Conservation (phyloP, 1,284 basidiomycete species). For the Blastosporella zonata region DNA sequence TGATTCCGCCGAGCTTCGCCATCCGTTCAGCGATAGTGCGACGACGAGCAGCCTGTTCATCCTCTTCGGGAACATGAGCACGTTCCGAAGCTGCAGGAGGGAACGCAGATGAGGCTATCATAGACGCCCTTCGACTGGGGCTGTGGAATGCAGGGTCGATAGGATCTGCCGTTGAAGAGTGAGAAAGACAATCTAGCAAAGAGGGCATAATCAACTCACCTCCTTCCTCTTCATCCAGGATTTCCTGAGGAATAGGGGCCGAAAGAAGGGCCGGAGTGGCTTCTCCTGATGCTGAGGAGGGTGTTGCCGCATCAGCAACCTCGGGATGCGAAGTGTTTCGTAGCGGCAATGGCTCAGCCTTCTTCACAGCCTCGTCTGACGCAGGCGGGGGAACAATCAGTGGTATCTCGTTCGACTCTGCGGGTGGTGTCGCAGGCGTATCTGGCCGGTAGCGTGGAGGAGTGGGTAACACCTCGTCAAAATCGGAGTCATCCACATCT, state of each 20-base stretch:
- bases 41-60: conserved; percentile 44
- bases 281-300: conserved; percentile 3
- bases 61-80: conserved; percentile 38
- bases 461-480: conserved; percentile 21
- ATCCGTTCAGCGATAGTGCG: conserved; percentile 74
- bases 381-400: conserved; percentile 24
- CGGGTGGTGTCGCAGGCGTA: conserved; percentile 18
- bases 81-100: conserved; percentile 12
- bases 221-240: conserved; percentile 59
- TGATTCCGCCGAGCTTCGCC: conserved; percentile 74
- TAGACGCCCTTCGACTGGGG: conserved; percentile 38
- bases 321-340: conserved; percentile 15
- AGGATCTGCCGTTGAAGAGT: conserved; percentile 45
- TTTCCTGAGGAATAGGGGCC: conserved; percentile 30
- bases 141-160: conserved; percentile 63
- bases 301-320: conserved; percentile 1
- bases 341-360: conserved; percentile 17
- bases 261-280: conserved; percentile 12
- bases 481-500: conserved; percentile 23
- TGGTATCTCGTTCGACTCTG: conserved; percentile 19
- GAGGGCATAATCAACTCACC: conserved; percentile 37
- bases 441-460: conserved; percentile 17
- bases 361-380: conserved; percentile 11
- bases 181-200: conserved; percentile 10
- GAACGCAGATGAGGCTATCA: conserved; percentile 22